Conservation (phyloP, 495 filamentous ascomycete genomes). For the Jackrogersella multiformis region DNA sequence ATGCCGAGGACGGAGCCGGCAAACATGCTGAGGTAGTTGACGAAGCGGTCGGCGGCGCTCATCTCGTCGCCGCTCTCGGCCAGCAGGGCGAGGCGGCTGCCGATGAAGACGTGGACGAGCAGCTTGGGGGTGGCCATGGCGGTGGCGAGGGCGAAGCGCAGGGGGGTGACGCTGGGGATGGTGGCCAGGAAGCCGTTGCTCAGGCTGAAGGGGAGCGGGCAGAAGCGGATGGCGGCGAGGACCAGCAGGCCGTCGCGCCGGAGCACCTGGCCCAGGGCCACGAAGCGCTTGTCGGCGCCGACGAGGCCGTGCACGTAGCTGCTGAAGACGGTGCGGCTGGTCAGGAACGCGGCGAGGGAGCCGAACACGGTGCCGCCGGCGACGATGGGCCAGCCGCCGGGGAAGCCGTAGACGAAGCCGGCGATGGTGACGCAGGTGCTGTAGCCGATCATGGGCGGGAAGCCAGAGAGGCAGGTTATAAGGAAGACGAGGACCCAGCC, state of each 20-base stretch:
- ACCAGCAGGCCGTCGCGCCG: slow-evolving; percentile 88
- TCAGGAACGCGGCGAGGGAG: slow-evolving; percentile 78
- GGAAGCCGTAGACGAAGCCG: slow-evolving; percentile 95
- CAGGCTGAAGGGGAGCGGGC: slow-evolving; percentile 92
- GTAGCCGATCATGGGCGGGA: slow-evolving; percentile 93
- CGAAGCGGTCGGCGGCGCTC: slow-evolving; percentile 69
- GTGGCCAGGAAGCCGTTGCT: slow-evolving; percentile 95
- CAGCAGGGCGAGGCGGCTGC: slow-evolving; percentile 76
- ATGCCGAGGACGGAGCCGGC: slow-evolving; percentile 75
- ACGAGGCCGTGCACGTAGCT: slow-evolving; percentile 81
- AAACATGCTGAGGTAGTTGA: slow-evolving; percentile 83
- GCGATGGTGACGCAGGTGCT: slow-evolving; percentile 83
- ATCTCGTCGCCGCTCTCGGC: slow-evolving; percentile 71
- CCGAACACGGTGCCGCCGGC: slow-evolving; percentile 81
- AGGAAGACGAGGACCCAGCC: slow-evolving; percentile 86
- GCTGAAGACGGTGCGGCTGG: slow-evolving; percentile 79
- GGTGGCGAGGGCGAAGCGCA: slow-evolving; percentile 82
- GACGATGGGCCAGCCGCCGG: slow-evolving; percentile 88
- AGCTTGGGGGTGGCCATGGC: slow-evolving; percentile 80
- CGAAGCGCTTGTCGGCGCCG: slow-evolving; percentile 78
- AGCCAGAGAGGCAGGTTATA: slow-evolving; percentile 78
- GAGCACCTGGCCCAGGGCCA: slow-evolving; percentile 67
- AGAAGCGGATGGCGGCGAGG: slow-evolving; percentile 90
- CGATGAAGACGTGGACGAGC: slow-evolving; percentile 92
- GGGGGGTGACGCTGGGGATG: slow-evolving; percentile 83